Base-by-base conservation (phyloP, 352 stramenopile genomes). In the Phytopythium ostracodes region DNA sequence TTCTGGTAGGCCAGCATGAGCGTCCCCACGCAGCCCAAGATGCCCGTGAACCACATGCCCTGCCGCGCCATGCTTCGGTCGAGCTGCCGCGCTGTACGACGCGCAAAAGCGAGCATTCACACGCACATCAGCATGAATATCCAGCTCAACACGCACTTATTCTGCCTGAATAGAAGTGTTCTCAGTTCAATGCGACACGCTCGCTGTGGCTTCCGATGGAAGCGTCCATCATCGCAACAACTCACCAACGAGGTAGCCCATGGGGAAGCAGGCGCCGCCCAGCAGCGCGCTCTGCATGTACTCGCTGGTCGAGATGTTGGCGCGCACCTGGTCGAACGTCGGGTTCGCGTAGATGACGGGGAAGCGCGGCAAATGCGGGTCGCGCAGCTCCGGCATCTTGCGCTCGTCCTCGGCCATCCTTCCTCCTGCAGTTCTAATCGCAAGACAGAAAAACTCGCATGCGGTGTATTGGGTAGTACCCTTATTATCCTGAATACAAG, bases 331-430 rank as follows among this genome's bases (percentile, higher is more conserved):
- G 49, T 66, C 77, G 66, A 84, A 92, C 57, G 73, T 89, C 62
- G 84, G 84, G 69, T 94, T 77, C 73, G 89, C 75, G 25, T 84
- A 77, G 72, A 88, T 89, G 67, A 94, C 81, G 17, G 84, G 84
- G 75, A 88, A 93, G 66, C 71, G 76, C 56, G 84, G 73, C 54
- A 67, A 63, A 63, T 70, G 70, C 68, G 84, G 82, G 73, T 92
- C 81, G 25, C 64, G 73, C 57, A 72, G 61, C 59, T 91, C 63
- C 63, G 79, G 68, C 49, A 68, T 62, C 64, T 73, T 55, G 50
- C 71, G 70, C 59, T 88, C 54, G 27, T 77, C 29, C n/a, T 67
- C 36, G 56, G 35, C 52, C 52, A 58, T 58, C 10, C 9, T 36
- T 52, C 11, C 15, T 50, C 6, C 43, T n/a, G n/a, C 24, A 20